phyloP scores from a whole-genome alignment of 768 basidiomycete genomes.

The Dendrothele bispora region DNA sequence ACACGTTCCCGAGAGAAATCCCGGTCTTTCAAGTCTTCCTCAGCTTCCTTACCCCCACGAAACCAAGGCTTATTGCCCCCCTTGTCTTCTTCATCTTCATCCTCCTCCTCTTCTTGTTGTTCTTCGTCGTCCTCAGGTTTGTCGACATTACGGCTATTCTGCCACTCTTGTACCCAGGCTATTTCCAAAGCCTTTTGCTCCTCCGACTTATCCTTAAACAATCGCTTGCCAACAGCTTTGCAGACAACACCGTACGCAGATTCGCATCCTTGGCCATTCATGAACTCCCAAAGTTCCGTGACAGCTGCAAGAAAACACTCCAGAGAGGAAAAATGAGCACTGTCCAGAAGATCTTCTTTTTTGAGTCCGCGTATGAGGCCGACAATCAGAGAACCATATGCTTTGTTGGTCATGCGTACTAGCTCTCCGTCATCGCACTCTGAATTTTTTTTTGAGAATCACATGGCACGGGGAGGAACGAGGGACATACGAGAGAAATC shows the following conservation, averaged over 20 bases:
- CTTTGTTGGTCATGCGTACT: constrained; percentile 24
- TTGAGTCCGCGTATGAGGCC: not conserved
- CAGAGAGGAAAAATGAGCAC: not conserved
- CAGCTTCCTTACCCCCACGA: constrained; percentile 20
- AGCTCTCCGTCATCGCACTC: constrained; percentile 11
- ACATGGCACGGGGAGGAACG: not conserved
- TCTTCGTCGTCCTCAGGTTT: constrained; percentile 16
- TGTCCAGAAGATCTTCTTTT: not conserved
- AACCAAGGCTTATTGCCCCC: constrained; percentile 27
- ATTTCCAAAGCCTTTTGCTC: constrained; percentile 27
- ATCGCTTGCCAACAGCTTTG: constrained; percentile 29
- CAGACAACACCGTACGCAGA: constrained; percentile 29
- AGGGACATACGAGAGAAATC: constrained; percentile 30
- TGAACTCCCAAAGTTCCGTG: not conserved
- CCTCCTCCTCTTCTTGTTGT: constrained; percentile 18
- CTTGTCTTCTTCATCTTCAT: constrained; percentile 11
- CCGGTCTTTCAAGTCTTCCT: constrained; percentile 24
- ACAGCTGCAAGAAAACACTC: not conserved
- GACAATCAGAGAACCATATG: constrained; percentile 2
- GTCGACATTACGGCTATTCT: constrained; percentile 19
- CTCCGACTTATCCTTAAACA: constrained; percentile 18
- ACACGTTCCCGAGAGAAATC: constrained; percentile 25
- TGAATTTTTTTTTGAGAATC: not conserved
- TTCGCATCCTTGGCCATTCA: constrained; percentile 13
- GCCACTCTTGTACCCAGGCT: constrained; percentile 30